These are phyloP conservation scores for Artemisia argyi DNA, from an alignment of 129 eudicot genomes.

Conservation along the genomic window DNA sequence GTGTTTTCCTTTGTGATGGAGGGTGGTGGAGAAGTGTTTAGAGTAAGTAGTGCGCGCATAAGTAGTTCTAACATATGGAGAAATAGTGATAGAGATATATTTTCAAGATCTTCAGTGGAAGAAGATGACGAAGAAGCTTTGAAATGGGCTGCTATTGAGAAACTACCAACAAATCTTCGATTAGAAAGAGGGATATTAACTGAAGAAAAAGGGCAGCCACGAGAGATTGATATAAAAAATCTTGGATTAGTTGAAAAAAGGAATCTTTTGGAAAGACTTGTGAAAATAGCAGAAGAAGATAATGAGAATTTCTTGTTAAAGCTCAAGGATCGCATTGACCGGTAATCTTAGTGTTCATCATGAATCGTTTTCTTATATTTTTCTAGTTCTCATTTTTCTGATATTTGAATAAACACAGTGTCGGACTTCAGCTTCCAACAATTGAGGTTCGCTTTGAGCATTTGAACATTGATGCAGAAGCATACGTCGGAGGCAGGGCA, in stretches of 20 bases:
- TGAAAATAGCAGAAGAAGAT: constrained; percentile 78
- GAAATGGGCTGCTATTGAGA: constrained; percentile 95
- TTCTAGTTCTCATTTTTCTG: neutral
- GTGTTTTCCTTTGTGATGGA: constrained; percentile 23
- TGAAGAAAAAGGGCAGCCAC: constrained; percentile 46
- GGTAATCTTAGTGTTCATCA: constrained; percentile 42
- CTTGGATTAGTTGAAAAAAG: constrained; percentile 64
- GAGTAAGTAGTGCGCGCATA: constrained; percentile 56
- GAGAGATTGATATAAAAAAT: constrained; percentile 66
- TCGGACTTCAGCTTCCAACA: constrained; percentile 68
- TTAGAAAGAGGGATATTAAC: constrained; percentile 61
- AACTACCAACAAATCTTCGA: constrained; percentile 74
- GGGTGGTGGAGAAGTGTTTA: constrained; percentile 57
- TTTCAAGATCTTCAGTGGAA: constrained; percentile 59
- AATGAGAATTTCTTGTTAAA: constrained; percentile 80
- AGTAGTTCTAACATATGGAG: constrained; percentile 71
- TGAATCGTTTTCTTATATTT: neutral
- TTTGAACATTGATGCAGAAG: constrained; percentile 65
- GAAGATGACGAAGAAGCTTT: constrained; percentile 89
- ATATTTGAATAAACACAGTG: constrained; percentile 36
- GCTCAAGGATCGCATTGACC: constrained; percentile 68
- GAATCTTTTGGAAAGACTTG: constrained; percentile 68
- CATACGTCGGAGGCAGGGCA: constrained; percentile 66
- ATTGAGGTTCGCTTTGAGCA: constrained; percentile 74
- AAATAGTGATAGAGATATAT: constrained; percentile 55